Percentiles rank a stretch among this genome's conserved stretches.
Evolutionary conservation across 2,329 filamentous ascomycete genomes (phyloP).

Genomic region (Xylaria multiplex): DNA sequence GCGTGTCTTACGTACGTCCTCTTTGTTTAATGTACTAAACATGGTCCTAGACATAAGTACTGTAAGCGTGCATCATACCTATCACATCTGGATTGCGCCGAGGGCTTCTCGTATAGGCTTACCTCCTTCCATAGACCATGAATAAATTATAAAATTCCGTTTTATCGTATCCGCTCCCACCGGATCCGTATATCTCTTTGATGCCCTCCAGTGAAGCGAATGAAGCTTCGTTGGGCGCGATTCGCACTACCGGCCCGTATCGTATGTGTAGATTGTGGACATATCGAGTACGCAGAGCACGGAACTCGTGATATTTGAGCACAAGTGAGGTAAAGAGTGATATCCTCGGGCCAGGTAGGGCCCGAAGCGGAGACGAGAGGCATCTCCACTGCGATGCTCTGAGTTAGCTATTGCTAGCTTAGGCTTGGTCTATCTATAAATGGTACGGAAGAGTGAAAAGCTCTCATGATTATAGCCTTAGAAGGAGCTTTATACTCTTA

Average conservation of each 20-base stretch:
- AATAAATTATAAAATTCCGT: constrained; percentile 73
- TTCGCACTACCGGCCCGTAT: constrained; percentile 67
- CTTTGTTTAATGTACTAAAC: constrained; percentile 67
- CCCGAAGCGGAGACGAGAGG: constrained; percentile 52
- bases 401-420: neutral
- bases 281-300: constrained; percentile 62
- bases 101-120: constrained; percentile 32
- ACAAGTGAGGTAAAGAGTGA: constrained; percentile 62
- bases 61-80: constrained; percentile 18
- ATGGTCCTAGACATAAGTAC: constrained; percentile 58
- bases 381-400: constrained; percentile 39
- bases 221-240: constrained; percentile 68
- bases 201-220: constrained; percentile 66
- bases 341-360: constrained; percentile 59
- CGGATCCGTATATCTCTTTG: constrained; percentile 71
- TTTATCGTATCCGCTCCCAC: constrained; percentile 72
- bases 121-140: constrained; percentile 66
- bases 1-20: constrained; percentile 31
- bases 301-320: constrained; percentile 67
- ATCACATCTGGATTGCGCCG: no score
- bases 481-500: neutral
- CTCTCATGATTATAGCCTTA: neutral
- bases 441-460: neutral
- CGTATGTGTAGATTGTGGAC: constrained; percentile 64
- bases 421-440: neutral